Evolutionary conservation across 495 filamentous ascomycete genomes (phyloP).

Genomic region (Pseudevernia furfuracea): DNA sequence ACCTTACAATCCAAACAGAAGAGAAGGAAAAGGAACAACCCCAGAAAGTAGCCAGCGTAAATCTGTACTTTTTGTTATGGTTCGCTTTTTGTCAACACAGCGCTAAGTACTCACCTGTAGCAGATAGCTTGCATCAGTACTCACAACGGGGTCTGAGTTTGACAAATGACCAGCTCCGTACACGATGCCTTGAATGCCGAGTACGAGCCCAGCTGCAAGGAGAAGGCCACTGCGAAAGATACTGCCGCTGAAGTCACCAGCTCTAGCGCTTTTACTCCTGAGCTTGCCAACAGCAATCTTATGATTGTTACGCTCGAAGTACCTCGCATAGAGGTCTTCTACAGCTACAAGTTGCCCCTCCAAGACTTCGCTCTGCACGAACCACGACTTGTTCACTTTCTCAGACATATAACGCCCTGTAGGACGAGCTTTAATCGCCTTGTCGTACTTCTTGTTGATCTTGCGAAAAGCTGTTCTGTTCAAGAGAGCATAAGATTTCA

Average conservation of each 20-base stretch:
- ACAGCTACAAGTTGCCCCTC: conserved; percentile 69
- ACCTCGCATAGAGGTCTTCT: conserved; percentile 87
- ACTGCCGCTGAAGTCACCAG: conserved; percentile 61
- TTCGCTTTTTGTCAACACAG: not conserved
- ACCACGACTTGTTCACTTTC: conserved; percentile 82
- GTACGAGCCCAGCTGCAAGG: conserved; percentile 63
- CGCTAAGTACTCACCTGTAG: conserved; percentile 48
- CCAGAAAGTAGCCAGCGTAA: conserved; percentile 78
- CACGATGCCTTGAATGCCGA: conserved; percentile 67
- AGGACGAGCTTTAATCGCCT: conserved; percentile 68
- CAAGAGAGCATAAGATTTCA: conserved; percentile 82
- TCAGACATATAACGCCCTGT: conserved; percentile 81
- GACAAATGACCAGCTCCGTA: conserved; percentile 51
- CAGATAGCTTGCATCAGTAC: conserved; percentile 60
- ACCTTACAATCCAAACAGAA: conserved; percentile 75
- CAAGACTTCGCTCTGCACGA: conserved; percentile 74
- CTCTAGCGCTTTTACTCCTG: conserved; percentile 54
- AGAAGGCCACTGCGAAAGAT: conserved; percentile 77
- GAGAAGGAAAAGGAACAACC: conserved; percentile 61
- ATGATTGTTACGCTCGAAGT: conserved; percentile 83
- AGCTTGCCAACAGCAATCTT: conserved; percentile 86
- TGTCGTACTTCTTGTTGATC: conserved; percentile 98
- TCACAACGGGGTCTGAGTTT: conserved; percentile 39
- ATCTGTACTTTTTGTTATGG: conserved; percentile 46
- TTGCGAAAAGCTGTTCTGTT: conserved; percentile 93